phyloP scores from a whole-genome alignment of 2,329 filamentous ascomycete genomes.

The Fusarium floridanum region DNA sequence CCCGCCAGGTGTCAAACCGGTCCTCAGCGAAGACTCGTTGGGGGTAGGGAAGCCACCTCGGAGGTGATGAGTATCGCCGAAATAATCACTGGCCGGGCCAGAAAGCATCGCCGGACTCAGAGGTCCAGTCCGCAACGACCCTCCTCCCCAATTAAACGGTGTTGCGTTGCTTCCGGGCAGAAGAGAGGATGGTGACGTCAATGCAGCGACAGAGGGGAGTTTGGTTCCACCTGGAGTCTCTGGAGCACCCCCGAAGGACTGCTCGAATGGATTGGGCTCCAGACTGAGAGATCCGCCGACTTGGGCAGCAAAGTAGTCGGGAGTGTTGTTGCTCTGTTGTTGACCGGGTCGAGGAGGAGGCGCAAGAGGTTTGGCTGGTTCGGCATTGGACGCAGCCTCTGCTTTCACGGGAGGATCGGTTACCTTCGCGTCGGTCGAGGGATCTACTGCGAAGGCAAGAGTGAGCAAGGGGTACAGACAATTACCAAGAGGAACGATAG shows the following conservation, averaged over 20 bases:
- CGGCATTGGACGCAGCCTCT: conserved; percentile 67
- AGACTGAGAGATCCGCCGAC: conserved; percentile 71
- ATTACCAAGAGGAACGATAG: conserved; percentile 24
- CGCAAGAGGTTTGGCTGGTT: conserved; percentile 74
- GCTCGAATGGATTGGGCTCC: conserved; percentile 97
- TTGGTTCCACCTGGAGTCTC: conserved; percentile 88
- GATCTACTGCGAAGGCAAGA: conserved; percentile 51
- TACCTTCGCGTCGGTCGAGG: conserved; percentile 60
- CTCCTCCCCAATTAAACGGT: conserved; percentile 82
- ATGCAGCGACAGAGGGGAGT: conserved; percentile 87
- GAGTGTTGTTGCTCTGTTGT: conserved; percentile 64
- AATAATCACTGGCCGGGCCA: conserved; percentile 88
- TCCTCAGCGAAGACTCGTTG: conserved; percentile 94
- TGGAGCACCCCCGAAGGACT: conserved; percentile 81
- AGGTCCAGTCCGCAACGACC: conserved; percentile 90
- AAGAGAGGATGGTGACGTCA: conserved; percentile 90
- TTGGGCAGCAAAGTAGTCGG: conserved; percentile 77
- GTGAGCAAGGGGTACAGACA: conserved; percentile 39
- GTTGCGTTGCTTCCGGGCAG: conserved; percentile 79
- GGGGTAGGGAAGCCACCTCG: conserved; percentile 91
- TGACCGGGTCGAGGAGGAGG: conserved; percentile 76
- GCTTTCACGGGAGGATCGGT: conserved; percentile 60
- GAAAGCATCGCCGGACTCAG: conserved; percentile 98
- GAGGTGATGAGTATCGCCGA: conserved; percentile 82
- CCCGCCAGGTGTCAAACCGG: conserved; percentile 92